These are phyloP conservation scores for Colletotrichum incanum DNA, from an alignment of 2,329 filamentous ascomycete species.

Conservation along the genomic window DNA sequence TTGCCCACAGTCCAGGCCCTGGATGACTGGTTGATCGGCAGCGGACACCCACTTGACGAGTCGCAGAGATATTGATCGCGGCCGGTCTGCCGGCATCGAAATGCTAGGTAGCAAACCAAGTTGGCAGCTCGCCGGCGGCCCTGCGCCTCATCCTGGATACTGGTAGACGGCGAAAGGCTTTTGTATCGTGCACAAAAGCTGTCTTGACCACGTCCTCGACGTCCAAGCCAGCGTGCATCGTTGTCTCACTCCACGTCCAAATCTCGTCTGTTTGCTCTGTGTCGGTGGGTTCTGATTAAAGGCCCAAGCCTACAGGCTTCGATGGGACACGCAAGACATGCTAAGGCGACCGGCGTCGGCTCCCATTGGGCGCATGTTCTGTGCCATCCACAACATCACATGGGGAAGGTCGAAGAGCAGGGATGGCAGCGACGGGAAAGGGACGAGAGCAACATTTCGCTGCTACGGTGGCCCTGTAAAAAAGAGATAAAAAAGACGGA, in stretches of 20 bases:
- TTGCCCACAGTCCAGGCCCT: neutral
- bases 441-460: constrained; percentile 17
- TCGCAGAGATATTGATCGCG: constrained; percentile 26
- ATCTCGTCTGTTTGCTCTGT: constrained; percentile 23
- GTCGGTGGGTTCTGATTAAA: constrained; percentile 42
- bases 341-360: constrained; percentile 23
- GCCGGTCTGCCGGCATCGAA: constrained; percentile 13
- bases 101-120: neutral
- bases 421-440: constrained; percentile 28
- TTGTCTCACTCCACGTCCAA: constrained; percentile 5
- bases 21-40: constrained; percentile 18
- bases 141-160: neutral
- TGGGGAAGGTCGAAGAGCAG: constrained; percentile 30
- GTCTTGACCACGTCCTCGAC: neutral
- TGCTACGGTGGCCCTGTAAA: constrained; percentile 16
- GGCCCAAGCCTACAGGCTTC: constrained; percentile 29
- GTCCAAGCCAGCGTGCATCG: neutral
- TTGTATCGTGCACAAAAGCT: neutral
- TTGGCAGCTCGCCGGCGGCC: neutral
- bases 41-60: constrained; percentile 22
- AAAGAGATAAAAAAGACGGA: no score
- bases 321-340: constrained; percentile 38
- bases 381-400: constrained; percentile 26
- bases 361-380: constrained; percentile 37
- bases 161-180: neutral